Evolutionary conservation across 305 asterid genomes (phyloP), one percentile per base, ranked within the genome.

Genomic region (Lippia alba): DNA sequence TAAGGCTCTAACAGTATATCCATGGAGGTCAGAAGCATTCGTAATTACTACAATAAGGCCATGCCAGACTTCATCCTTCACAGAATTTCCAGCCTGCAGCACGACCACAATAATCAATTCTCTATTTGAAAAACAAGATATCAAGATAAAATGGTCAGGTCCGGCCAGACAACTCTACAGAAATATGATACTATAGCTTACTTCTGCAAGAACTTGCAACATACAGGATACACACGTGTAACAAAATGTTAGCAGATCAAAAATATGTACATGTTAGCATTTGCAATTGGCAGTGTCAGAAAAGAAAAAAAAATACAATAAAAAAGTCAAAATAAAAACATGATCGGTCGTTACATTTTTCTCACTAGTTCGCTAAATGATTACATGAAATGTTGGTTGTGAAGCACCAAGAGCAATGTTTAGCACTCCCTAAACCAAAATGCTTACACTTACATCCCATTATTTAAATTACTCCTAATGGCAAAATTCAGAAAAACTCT

Each of bases 61-160:
- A 81, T 95, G 98, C 97, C 98, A 95, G 24, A 88, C 99, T 69
- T 95, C 98, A 83, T 92, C 99, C 83, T 90, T 92, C 49, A 92
- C 96, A 82, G 82, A 71, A 75, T 81, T 92, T 80, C 98, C 98
- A 73, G 98, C 97, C 99, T 95, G 81, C 72, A 71, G 73, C 75
- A 74, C 71, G 56, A 82, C 76, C 71, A 83, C 69, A 78, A 75
- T 70, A 84, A 74, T 67, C 78, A 73, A 45, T 66, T 70, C 71
- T 64, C 54, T 24, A 61, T 59, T 64, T 77, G 20, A 67, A 41
- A 32, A 63, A 62, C 36, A 64, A 60, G 61, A 73, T 36, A 17
- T 16, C 44, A 60, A 48, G 49, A 62, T 67, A 58, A 48, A 55
- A 9, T 49, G 51, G 48, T 34, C 39, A 64, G 65, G 39, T 19